Conservation (phyloP, 257 asterid genomes). For the Prunella vulgaris region DNA sequence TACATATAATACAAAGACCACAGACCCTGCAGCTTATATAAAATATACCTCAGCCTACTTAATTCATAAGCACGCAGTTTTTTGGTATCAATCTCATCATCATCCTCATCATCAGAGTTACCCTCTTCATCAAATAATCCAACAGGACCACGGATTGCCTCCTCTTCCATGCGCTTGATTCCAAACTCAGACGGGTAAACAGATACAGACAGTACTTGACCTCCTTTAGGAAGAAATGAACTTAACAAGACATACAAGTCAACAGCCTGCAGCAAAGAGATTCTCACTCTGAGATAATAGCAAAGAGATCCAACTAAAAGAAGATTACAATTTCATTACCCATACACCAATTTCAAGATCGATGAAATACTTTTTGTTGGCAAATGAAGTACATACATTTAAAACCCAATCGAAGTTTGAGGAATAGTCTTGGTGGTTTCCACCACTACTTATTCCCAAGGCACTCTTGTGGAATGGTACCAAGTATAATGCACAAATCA, state of each 20-base stretch:
- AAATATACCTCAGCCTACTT: slow-evolving; percentile 70
- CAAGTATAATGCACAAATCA: background rate
- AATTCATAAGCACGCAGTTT: slow-evolving; percentile 88
- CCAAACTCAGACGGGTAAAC: slow-evolving; percentile 98
- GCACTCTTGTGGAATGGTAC: background rate
- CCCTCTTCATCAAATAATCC: slow-evolving; percentile 64
- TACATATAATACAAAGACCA: slow-evolving; percentile 1
- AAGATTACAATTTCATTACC: background rate
- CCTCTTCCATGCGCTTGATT: slow-evolving; percentile 91
- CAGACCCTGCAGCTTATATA: background rate
- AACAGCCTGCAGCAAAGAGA: slow-evolving; percentile 58
- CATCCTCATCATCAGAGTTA: slow-evolving; percentile 45
- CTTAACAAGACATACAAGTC: slow-evolving; percentile 71
- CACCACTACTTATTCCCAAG: background rate
- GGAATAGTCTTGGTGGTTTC: background rate
- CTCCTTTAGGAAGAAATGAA: slow-evolving; percentile 80
- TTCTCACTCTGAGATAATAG: slow-evolving; percentile 8
- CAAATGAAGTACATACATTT: background rate
- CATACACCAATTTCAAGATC: background rate
- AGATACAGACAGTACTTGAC: slow-evolving; percentile 63
- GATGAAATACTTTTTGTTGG: background rate
- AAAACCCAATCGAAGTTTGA: background rate
- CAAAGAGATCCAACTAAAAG: too few relatives aligned
- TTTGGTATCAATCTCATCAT: slow-evolving; percentile 54
- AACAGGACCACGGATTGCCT: slow-evolving; percentile 82